These are phyloP conservation scores for Epichloe gansuensis DNA, from an alignment of 2,329 filamentous ascomycete species.

Conservation along the genomic window DNA sequence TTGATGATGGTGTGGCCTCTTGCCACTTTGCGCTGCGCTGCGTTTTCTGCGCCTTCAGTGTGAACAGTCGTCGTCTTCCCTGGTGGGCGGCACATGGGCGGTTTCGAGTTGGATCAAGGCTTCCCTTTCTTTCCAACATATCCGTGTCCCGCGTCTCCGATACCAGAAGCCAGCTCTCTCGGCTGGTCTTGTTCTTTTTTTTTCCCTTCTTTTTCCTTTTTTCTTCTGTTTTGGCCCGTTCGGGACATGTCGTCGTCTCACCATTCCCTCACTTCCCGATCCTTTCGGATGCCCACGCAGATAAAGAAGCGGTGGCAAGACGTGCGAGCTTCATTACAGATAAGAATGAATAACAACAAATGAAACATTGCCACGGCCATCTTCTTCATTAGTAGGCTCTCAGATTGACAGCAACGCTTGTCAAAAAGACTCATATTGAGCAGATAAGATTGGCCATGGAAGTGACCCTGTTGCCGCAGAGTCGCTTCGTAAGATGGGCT, in stretches of 20 bases:
- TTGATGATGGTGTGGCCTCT: neutral
- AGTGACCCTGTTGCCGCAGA: neutral
- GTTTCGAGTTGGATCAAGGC: too few relatives aligned
- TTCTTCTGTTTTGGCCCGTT: neutral
- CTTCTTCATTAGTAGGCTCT: neutral
- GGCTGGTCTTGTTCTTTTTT: neutral
- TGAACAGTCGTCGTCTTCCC: neutral
- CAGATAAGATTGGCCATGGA: neutral
- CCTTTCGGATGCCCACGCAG: neutral
- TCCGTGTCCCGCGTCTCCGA: too few relatives aligned
- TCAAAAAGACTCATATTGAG: neutral
- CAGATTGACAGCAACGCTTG: neutral
- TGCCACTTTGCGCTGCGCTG: too few relatives aligned
- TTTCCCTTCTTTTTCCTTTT: neutral
- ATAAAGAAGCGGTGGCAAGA: neutral
- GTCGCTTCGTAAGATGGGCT: neutral
- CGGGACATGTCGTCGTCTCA: neutral
- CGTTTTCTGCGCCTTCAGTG: neutral
- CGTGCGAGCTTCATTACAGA: neutral
- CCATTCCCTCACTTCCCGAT: neutral
- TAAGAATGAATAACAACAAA: constrained; percentile 1
- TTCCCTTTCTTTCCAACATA: too few relatives aligned
- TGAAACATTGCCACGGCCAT: neutral
- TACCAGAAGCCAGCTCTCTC: neutral
- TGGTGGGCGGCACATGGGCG: too few relatives aligned